Evolutionary conservation across 1,284 basidiomycete species (phyloP).

Genomic region (Heterobasidion occidentale): DNA sequence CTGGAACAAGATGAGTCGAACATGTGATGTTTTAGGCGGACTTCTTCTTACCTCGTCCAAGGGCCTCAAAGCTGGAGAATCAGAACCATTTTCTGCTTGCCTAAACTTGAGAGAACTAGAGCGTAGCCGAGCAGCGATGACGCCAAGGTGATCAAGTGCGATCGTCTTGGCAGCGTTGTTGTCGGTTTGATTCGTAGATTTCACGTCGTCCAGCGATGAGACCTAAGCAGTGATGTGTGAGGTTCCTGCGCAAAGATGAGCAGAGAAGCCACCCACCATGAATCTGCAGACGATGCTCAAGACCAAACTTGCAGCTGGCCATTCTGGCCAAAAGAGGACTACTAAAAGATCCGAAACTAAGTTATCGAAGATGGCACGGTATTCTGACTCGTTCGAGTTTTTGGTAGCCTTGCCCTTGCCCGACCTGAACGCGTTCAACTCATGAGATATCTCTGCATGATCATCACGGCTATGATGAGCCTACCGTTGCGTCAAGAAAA

Average conservation of each 20-base stretch:
- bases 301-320: slow-evolving; percentile 87
- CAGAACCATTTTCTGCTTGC: slow-evolving; percentile 14
- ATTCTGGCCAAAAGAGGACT: slow-evolving; percentile 91
- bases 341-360: slow-evolving; percentile 84
- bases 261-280: slow-evolving; percentile 49
- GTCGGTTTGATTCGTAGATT: slow-evolving; percentile 56
- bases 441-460: neutral
- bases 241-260: neutral
- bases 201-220: slow-evolving; percentile 73
- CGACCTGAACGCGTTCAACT: slow-evolving; percentile 35
- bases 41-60: slow-evolving; percentile 57
- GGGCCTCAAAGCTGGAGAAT: slow-evolving; percentile 30
- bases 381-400: slow-evolving; percentile 85
- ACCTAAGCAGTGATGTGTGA: slow-evolving; percentile 30
- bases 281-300: slow-evolving; percentile 72
- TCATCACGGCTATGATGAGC: neutral
- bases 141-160: slow-evolving; percentile 87
- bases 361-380: slow-evolving; percentile 85
- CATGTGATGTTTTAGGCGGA: neutral
- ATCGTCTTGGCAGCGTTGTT: slow-evolving; percentile 79
- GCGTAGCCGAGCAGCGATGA: slow-evolving; percentile 81
- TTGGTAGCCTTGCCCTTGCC: slow-evolving; percentile 82
- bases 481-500: slow-evolving; percentile 78
- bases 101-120: slow-evolving; percentile 48
- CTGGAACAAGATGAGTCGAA: slow-evolving; percentile 25